phyloP scores from a whole-genome alignment of 495 filamentous ascomycete species.

The Lophiostoma macrostomum region DNA sequence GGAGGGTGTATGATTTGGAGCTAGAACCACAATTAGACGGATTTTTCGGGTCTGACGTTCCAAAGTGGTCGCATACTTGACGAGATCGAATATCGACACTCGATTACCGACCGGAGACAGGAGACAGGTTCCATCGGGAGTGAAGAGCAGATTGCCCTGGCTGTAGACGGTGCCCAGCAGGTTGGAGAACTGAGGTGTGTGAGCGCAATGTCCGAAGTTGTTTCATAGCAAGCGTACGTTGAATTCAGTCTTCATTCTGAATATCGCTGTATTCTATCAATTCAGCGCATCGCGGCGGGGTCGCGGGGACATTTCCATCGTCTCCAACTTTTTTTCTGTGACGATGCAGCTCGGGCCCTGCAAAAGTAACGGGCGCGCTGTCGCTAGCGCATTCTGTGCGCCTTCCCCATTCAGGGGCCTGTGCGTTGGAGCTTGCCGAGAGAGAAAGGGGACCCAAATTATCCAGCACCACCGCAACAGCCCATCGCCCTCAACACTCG shows the following conservation, averaged over 20 bases:
- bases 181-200: conserved; percentile 72
- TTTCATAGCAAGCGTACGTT: conserved; percentile 56
- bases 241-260: conserved; percentile 91
- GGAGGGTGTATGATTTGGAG: conserved; percentile 93
- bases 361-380: not conserved
- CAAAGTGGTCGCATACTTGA: conserved; percentile 60
- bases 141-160: conserved; percentile 94
- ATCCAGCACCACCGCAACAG: conserved; percentile 26
- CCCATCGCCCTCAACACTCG: conserved; percentile 1
- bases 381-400: conserved; percentile 26
- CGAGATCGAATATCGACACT: conserved; percentile 91
- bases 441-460: conserved; percentile 37
- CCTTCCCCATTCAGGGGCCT: conserved; percentile 29
- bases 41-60: too few species aligned
- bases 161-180: conserved; percentile 95
- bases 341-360: conserved; percentile 21
- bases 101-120: conserved; percentile 97
- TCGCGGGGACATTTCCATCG: conserved; percentile 7
- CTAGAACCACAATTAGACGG: conserved; percentile 47
- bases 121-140: conserved; percentile 90
- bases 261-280: not conserved
- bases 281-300: conserved; percentile 11
- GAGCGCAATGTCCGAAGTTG: not conserved
- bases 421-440: conserved; percentile 35
- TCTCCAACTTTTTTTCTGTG: conserved; percentile 25